Evolutionary conservation across 345 rosid genomes (phyloP), one percentile per base, ranked within the genome.

Genomic region (Excoecaria cochinchinensis): DNA sequence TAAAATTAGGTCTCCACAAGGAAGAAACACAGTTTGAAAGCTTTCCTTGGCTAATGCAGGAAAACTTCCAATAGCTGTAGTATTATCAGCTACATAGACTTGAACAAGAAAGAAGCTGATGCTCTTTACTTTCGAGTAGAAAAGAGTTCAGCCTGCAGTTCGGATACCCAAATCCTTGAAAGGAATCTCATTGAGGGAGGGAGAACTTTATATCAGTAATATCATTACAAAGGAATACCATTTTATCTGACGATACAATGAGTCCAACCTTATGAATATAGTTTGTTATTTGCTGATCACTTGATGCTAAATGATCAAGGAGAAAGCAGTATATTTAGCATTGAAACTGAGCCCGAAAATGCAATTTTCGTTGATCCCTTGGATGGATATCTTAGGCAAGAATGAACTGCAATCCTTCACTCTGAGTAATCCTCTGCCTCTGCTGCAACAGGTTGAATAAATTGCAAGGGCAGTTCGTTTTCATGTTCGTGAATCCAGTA

Each of bases 191-290:
- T 87, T 97, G 74, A 79, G 67, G 0, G 89, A 88, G 78, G 98
- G 97, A 58, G 88, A 87, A 68, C 82, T 92, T 56, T 74, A 60
- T 78, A 78, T 95, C 69, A 82, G 86, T 78, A 86, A n/a, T 94
- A 75, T 92, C 94, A 74, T 70, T 91, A 67, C 97, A 25, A 87
- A 83, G 71, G 97, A 84, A 38, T 95, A 88, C 84, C 97, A 90
- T 85, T 92, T 92, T 89, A n/a, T 94, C 98, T 15, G 90, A 91
- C 91, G 98, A 92, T 51, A 72, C 21, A 67, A 59, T n/a, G 1
- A 46, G 6, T 52, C 47, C 70, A 71, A 38, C n/a, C 36, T 67
- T 17, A 14, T 5, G 25, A 14, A 40, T 66, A 19, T 24, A 59
- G 63, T 59, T 16, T 31, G 56, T 69, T 1, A 51, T 36, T 53